Conservation (phyloP, 192 early-diverging fungal genomes). For the Physocladia obscura region DNA sequence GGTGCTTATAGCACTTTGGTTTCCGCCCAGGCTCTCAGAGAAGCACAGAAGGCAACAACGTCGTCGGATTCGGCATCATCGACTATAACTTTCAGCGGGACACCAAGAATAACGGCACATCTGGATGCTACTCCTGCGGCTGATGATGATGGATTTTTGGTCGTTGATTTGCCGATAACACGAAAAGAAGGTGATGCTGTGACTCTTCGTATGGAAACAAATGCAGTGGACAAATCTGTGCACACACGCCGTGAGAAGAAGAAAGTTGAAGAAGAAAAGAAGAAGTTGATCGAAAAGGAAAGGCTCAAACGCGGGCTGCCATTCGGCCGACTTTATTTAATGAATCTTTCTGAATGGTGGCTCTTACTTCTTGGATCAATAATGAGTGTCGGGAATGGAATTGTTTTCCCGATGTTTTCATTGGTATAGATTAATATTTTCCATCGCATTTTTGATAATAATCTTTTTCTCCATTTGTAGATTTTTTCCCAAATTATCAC, state of each 20-base stretch:
- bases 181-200: constrained; percentile 32
- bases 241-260: constrained; percentile 6
- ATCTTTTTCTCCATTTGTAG: constrained; percentile 6
- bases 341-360: constrained; percentile 48
- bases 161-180: constrained; percentile 30
- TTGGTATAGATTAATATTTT: constrained; percentile 14
- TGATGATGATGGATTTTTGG: constrained; percentile 27
- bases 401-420: constrained; percentile 57
- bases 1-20: constrained; percentile 73
- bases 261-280: constrained; percentile 26
- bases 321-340: constrained; percentile 33
- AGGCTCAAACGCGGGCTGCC: constrained; percentile 15
- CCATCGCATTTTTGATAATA: neutral
- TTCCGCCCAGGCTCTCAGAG: constrained; percentile 60
- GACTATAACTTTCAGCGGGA: too few relatives aligned
- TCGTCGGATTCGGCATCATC: neutral
- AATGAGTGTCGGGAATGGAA: constrained; percentile 42
- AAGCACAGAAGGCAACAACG: constrained; percentile 2
- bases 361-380: constrained; percentile 57
- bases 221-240: neutral
- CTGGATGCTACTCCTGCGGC: neutral
- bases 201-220: neutral
- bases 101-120: constrained; percentile 6
- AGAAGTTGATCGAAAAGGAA: constrained; percentile 27
- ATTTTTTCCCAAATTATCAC: constrained; percentile 54